Conservation (phyloP, 2,329 filamentous ascomycete species). For the Fusarium transvaalense region DNA sequence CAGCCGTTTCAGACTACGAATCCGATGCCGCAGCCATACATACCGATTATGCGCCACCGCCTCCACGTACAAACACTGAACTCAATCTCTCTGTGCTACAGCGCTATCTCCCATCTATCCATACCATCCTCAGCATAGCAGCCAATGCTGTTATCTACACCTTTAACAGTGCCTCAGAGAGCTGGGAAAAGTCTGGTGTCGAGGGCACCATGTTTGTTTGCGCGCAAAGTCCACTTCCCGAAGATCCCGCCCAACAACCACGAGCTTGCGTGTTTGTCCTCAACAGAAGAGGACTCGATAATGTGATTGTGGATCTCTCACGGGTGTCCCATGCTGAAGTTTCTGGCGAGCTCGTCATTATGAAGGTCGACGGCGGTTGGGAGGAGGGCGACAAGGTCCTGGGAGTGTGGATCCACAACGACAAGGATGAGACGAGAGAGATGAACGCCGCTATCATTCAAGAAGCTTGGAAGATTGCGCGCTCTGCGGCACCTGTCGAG, state of each 20-base stretch:
- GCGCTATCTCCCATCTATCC: slow-evolving; percentile 82
- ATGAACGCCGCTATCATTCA: slow-evolving; percentile 58
- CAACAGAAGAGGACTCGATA: slow-evolving; percentile 78
- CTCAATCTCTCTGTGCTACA: slow-evolving; percentile 88
- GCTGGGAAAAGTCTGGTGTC: slow-evolving; percentile 87
- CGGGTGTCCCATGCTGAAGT: slow-evolving; percentile 74
- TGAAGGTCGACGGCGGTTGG: slow-evolving; percentile 56
- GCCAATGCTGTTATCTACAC: slow-evolving; percentile 89
- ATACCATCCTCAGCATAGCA: slow-evolving; percentile 80
- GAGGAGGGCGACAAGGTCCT: slow-evolving; percentile 58
- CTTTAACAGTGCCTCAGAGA: slow-evolving; percentile 72
- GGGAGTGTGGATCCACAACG: slow-evolving; percentile 68
- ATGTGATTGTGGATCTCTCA: slow-evolving; percentile 75
- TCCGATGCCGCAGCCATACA: slow-evolving; percentile 68
- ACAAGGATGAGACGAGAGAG: slow-evolving; percentile 59
- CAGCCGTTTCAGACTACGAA: slow-evolving; percentile 71
- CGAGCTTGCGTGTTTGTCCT: slow-evolving; percentile 76
- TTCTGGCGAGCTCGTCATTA: slow-evolving; percentile 66
- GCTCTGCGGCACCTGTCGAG: slow-evolving; percentile 49
- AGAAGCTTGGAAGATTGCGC: slow-evolving; percentile 58
- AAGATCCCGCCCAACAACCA: slow-evolving; percentile 52
- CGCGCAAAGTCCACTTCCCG: slow-evolving; percentile 64
- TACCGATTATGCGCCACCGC: slow-evolving; percentile 58
- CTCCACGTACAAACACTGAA: slow-evolving; percentile 80
- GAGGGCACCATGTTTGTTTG: slow-evolving; percentile 94